These are phyloP conservation scores for Penicillium digitatum DNA, from an alignment of 2,329 filamentous ascomycete genomes.

Conservation along the genomic window DNA sequence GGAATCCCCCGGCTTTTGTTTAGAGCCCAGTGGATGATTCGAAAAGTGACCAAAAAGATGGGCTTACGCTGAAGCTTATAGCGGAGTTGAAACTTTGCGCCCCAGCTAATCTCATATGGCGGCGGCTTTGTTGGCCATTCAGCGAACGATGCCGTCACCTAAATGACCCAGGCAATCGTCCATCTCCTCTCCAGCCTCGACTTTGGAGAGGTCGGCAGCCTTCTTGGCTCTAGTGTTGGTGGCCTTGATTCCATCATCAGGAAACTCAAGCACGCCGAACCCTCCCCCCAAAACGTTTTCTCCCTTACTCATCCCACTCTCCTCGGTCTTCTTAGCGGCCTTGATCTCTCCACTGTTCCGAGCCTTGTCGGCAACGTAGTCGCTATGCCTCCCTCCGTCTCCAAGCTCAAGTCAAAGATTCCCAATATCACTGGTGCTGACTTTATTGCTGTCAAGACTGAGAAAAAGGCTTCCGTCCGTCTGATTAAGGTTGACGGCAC, in stretches of 20 bases:
- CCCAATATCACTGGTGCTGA: constrained; percentile 12
- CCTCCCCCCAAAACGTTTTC: constrained; percentile 10
- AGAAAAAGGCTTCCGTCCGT: constrained; percentile 13
- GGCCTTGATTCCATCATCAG: constrained; percentile 11
- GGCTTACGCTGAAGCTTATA: constrained; percentile 18
- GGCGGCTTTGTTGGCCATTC: constrained; percentile 1
- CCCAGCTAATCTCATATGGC: constrained; percentile 1
- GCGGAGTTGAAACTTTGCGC: not conserved
- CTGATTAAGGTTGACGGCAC: constrained; percentile 18
- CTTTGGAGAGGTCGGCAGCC: constrained; percentile 11
- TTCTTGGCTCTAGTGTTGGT: constrained; percentile 17
- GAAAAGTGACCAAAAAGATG: constrained; percentile 20
- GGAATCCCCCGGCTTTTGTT: not conserved
- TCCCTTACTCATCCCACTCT: constrained; percentile 13
- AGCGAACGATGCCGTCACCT: constrained; percentile 11
- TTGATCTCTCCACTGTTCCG: constrained; percentile 13
- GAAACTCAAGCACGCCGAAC: constrained; percentile 10
- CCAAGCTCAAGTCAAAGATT: constrained; percentile 11
- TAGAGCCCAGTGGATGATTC: constrained; percentile 7
- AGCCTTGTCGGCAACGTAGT: constrained; percentile 19
- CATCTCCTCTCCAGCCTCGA: constrained; percentile 15
- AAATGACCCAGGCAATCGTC: constrained; percentile 16
- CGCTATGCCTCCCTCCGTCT: constrained; percentile 9
- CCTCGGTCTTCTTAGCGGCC: constrained; percentile 9
- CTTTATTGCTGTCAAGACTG: constrained; percentile 16